Conservation (phyloP, 2,329 filamentous ascomycete genomes). For the Colletotrichum eremochloae region DNA sequence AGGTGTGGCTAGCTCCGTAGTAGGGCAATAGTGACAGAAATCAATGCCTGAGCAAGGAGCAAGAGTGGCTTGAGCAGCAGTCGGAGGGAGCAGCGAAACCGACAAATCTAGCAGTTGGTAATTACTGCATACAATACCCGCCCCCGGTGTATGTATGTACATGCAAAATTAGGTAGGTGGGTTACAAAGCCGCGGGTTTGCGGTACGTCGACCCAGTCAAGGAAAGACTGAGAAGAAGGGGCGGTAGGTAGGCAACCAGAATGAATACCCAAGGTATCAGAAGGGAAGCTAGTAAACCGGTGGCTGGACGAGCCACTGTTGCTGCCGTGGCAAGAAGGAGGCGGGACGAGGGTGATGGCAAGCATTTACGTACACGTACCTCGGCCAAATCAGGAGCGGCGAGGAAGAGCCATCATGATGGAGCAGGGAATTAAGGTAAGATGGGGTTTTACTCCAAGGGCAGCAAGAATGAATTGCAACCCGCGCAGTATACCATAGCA, state of each 20-base stretch:
- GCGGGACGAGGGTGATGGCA: constrained; percentile 3
- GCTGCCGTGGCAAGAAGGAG: constrained; percentile 1
- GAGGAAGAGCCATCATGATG: constrained; percentile 10
- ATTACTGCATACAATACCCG: too few relatives aligned
- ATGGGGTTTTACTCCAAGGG: neutral
- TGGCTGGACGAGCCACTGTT: neutral
- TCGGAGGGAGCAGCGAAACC: neutral
- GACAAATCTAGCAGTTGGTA: neutral
- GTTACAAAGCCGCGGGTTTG: neutral
- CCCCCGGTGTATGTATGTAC: neutral
- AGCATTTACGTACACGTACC: neutral
- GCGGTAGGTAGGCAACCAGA: neutral
- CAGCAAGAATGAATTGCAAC: neutral
- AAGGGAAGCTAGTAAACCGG: neutral
- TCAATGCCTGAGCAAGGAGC: neutral
- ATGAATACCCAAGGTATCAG: neutral
- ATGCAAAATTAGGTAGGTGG: neutral
- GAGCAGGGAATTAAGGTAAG: neutral
- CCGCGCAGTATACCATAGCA: neutral
- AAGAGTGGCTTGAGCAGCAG: neutral
- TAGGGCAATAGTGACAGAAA: neutral
- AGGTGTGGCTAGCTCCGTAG: neutral
- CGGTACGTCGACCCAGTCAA: neutral
- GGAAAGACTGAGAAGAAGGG: neutral
- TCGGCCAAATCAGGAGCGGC: constrained; percentile 14